Conservation (phyloP, 2,329 filamentous ascomycete genomes). For the Hirsutella minnesotensis region DNA sequence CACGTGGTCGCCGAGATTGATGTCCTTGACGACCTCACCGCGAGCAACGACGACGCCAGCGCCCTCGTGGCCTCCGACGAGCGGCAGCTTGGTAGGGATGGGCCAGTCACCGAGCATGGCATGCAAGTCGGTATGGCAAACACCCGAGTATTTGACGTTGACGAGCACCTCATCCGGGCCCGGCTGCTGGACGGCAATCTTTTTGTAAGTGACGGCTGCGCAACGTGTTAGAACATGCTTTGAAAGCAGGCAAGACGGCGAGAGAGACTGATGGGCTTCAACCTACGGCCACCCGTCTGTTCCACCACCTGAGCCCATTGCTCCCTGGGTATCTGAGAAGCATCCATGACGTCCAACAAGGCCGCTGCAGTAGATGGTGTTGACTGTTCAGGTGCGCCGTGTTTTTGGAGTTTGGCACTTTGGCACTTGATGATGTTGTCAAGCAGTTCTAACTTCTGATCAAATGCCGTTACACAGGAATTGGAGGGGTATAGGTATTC, state of each 20-base stretch:
- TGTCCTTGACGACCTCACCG: constrained; percentile 64
- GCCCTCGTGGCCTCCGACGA: constrained; percentile 72
- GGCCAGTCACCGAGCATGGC: constrained; percentile 89
- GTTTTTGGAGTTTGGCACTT: too few relatives aligned
- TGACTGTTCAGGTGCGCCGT: too few relatives aligned
- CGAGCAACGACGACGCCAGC: constrained; percentile 74
- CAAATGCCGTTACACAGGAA: too few relatives aligned
- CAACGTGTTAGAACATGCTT: not conserved
- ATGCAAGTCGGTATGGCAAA: constrained; percentile 77
- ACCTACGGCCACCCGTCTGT: constrained; percentile 60
- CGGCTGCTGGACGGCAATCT: constrained; percentile 70
- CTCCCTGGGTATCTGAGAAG: constrained; percentile 65
- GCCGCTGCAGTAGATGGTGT: too few relatives aligned
- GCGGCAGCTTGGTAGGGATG: constrained; percentile 65
- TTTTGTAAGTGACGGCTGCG: constrained; percentile 56
- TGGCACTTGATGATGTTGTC: too few relatives aligned
- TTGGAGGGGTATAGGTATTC: too few relatives aligned
- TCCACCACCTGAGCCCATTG: constrained; percentile 92
- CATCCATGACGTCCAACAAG: too few relatives aligned
- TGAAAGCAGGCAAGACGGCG: too few relatives aligned
- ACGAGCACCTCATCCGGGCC: constrained; percentile 84
- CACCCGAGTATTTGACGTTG: constrained; percentile 82
- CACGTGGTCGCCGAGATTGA: constrained; percentile 73
- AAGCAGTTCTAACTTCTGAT: too few relatives aligned
- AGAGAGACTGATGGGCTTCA: too few relatives aligned